Base-by-base conservation (phyloP, 1,284 basidiomycete species). In the Apiotrichum sp. region DNA sequence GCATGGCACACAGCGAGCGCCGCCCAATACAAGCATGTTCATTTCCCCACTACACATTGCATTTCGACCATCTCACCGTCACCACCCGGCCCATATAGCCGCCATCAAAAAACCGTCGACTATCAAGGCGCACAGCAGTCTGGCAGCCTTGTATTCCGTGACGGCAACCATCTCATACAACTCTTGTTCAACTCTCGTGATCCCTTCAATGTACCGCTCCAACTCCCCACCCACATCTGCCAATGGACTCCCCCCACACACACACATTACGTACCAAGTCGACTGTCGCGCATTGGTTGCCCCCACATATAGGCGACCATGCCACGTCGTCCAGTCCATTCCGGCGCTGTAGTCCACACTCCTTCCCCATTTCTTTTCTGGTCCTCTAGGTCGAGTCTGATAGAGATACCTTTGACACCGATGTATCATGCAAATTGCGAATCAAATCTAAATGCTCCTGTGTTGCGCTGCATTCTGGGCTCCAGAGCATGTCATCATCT, bases 351-450 rank as follows among this genome's bases (percentile, higher is more conserved):
- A 22, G 22, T 22, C 22, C 22, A 22, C 22, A 22, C 22, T 44
- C 16, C 16, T 4, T 44, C 16, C 43, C 22, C 43, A 33, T n/a
- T n/a, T n/a, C 39, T 41, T 41, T 50, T 41, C 44, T 35, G 52
- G 52, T 53, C 52, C 45, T 53, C 40, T 40, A 33, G n/a, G 52
- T 53, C 52, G 31, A 39, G 52, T 47, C 52, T 47, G 52, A 53
- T 53, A 53, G 52, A 53, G 39, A 47, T 41, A 47, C 45, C 39
- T 41, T 49, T 47, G 45, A 45, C 52, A 53, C 50, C 43, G 39
- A 53, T 53, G 52, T 53, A 53, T 53, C 45, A 53, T 53, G 52
- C 51, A 52, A 53, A 34, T 14, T 33, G 8, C 31, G 32, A 52
- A 45, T 32, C 22, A 52, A 52, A 40, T 43, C 10, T 9, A 3